Conservation (phyloP, 345 rosid species). For the Camelina sativa region DNA sequence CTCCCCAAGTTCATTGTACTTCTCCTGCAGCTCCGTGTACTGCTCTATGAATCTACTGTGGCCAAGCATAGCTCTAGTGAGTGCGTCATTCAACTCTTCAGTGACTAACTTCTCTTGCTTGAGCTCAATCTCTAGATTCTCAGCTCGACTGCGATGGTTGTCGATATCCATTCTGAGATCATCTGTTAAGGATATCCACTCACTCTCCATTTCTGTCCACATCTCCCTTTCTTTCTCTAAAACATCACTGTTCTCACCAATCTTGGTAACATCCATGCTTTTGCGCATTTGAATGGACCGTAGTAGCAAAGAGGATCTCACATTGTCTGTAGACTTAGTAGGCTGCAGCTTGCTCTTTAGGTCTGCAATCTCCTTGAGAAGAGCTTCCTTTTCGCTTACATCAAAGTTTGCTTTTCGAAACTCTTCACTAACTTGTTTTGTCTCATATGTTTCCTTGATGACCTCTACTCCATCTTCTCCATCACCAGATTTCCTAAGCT, state of each 20-base stretch:
- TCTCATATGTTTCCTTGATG: slow-evolving; percentile 46
- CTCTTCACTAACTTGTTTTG: slow-evolving; percentile 57
- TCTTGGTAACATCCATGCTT: slow-evolving; percentile 50
- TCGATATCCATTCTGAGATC: slow-evolving; percentile 87
- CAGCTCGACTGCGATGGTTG: slow-evolving; percentile 65
- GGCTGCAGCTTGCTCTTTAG: slow-evolving; percentile 69
- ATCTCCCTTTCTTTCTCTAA: slow-evolving; percentile 74
- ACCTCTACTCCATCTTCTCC: slow-evolving; percentile 33
- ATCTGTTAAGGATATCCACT: slow-evolving; percentile 93
- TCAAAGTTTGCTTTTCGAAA: slow-evolving; percentile 44
- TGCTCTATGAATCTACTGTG: slow-evolving; percentile 95
- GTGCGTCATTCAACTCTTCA: slow-evolving; percentile 85
- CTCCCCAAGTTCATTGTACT: slow-evolving; percentile 66
- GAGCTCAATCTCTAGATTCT: slow-evolving; percentile 74
- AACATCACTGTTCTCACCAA: slow-evolving; percentile 54
- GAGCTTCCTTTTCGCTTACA: slow-evolving; percentile 70
- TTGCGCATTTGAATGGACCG: slow-evolving; percentile 69
- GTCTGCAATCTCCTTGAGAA: slow-evolving; percentile 74
- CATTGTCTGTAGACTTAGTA: slow-evolving; percentile 60
- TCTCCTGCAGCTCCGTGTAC: slow-evolving; percentile 85
- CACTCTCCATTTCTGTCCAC: slow-evolving; percentile 98
- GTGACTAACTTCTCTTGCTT: slow-evolving; percentile 65
- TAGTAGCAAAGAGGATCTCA: slow-evolving; percentile 75
- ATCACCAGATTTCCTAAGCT: slow-evolving; percentile 33
- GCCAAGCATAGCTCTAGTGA: slow-evolving; percentile 76